phyloP scores from a whole-genome alignment of 352 stramenopile genomes.

The Globisporangium cylindrosporum region DNA sequence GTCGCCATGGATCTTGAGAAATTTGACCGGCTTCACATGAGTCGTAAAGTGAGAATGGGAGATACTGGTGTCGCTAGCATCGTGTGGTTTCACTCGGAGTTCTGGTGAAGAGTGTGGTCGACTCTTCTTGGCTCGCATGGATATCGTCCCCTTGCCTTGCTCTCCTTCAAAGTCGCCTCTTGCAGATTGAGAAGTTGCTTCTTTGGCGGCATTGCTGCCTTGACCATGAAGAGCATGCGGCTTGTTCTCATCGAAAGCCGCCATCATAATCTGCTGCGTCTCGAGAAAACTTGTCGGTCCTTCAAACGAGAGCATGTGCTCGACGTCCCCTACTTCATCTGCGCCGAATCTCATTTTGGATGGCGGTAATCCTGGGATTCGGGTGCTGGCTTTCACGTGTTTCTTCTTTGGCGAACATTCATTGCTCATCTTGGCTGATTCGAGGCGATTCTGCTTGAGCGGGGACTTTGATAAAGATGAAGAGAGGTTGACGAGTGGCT shows the following conservation, averaged over 20 bases:
- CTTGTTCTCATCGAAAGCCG: conserved; percentile 4
- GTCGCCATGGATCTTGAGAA: neutral
- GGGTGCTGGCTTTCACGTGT: neutral
- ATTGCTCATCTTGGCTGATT: neutral
- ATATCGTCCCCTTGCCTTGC: neutral
- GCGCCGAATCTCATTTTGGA: neutral
- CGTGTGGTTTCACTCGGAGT: neutral
- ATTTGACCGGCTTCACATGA: neutral
- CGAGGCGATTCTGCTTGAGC: conserved; percentile 6
- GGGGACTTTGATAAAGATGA: neutral
- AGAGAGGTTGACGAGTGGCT: neutral
- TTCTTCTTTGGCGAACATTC: conserved; percentile 10
- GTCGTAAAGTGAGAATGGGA: conserved; percentile 1
- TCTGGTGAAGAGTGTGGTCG: conserved; percentile 11
- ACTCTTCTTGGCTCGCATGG: neutral
- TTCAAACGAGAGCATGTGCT: conserved; percentile 26
- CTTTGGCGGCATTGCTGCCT: no score
- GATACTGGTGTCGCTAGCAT: neutral
- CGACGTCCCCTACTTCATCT: neutral
- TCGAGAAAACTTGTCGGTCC: conserved; percentile 41
- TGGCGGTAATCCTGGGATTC: neutral
- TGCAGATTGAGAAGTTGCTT: neutral
- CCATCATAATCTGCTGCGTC: conserved; percentile 30
- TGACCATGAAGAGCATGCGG: neutral
- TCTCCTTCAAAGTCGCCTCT: neutral